Conservation (phyloP, 371 early-diverging fungal species). For the Catenaria anguillulae region DNA sequence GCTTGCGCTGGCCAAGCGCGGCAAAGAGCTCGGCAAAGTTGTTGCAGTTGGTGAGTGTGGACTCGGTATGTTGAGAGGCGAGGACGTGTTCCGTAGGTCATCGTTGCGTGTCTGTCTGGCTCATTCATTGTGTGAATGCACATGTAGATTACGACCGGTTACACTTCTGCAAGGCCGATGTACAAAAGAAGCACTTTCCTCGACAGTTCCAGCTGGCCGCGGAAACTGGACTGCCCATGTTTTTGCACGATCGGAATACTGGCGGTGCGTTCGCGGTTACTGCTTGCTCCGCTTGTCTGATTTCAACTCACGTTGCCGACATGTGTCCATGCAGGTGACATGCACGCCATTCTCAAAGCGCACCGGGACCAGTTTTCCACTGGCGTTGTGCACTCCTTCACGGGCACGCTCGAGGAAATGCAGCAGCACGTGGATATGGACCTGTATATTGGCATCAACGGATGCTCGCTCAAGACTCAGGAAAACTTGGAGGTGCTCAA, state of each 20-base stretch:
- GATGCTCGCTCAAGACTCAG: slow-evolving; percentile 84
- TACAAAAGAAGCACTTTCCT: slow-evolving; percentile 54
- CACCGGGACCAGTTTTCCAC: slow-evolving; percentile 44
- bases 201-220: slow-evolving; percentile 70
- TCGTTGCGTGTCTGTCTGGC: too few relatives aligned
- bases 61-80: too few relatives aligned
- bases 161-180: slow-evolving; percentile 60
- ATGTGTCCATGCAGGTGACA: slow-evolving; percentile 12
- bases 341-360: slow-evolving; percentile 32
- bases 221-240: slow-evolving; percentile 59
- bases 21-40: slow-evolving; percentile 27
- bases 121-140: too few relatives aligned
- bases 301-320: slow-evolving; percentile 15
- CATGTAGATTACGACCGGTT: slow-evolving; percentile 85
- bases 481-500: slow-evolving; percentile 64
- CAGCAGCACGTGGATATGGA: slow-evolving; percentile 45
- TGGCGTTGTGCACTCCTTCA: slow-evolving; percentile 96
- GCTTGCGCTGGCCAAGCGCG: slow-evolving; percentile 24
- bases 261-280: slow-evolving; percentile 54
- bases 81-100: slow-evolving; percentile 22
- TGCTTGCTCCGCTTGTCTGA: too few relatives aligned
- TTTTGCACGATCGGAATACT: slow-evolving; percentile 75
- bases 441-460: slow-evolving; percentile 94
- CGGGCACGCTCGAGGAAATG: slow-evolving; percentile 67
- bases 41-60: slow-evolving; percentile 90